A percentile compares a stretch with the other conserved stretches of the same genome.
These are phyloP conservation scores for Adiantum capillusveneris DNA, from an alignment of 75 land plant genomes.

Conservation along the genomic window DNA sequence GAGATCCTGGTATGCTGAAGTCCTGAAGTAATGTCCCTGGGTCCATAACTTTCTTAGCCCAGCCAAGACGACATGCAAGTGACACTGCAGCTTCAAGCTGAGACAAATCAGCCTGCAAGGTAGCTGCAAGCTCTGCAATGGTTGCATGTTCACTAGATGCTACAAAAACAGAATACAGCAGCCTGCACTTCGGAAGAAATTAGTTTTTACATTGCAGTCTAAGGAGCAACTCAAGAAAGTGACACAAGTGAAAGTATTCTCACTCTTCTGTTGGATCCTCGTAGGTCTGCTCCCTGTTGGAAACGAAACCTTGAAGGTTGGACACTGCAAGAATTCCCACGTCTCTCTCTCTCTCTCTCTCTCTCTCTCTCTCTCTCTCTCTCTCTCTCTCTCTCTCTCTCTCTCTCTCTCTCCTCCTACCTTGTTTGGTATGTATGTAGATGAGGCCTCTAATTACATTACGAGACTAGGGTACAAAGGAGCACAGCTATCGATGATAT, in stretches of 20 bases:
- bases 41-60: constrained; percentile 92
- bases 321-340: constrained; percentile 50
- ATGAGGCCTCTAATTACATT: no score
- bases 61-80: constrained; percentile 86
- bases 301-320: constrained; percentile 95
- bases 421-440: no score
- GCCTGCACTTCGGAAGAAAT: constrained; percentile 33
- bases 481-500: no score
- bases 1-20: constrained; percentile 38
- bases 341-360: constrained; percentile 4
- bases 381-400: constrained; percentile 5
- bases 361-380: not conserved
- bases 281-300: constrained; percentile 94
- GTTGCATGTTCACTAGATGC: constrained; percentile 98
- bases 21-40: constrained; percentile 74
- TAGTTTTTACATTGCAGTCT: no score
- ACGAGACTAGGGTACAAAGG: no score
- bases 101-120: constrained; percentile 79
- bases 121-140: constrained; percentile 84
- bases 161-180: constrained; percentile 95
- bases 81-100: constrained; percentile 97
- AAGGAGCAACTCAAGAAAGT: no score
- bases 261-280: constrained; percentile 99
- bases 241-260: constrained; percentile 10
- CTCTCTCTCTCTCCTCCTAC: not conserved